Base-by-base conservation (phyloP, 2,329 filamentous ascomycete genomes). In the Aspergillus terreus region DNA sequence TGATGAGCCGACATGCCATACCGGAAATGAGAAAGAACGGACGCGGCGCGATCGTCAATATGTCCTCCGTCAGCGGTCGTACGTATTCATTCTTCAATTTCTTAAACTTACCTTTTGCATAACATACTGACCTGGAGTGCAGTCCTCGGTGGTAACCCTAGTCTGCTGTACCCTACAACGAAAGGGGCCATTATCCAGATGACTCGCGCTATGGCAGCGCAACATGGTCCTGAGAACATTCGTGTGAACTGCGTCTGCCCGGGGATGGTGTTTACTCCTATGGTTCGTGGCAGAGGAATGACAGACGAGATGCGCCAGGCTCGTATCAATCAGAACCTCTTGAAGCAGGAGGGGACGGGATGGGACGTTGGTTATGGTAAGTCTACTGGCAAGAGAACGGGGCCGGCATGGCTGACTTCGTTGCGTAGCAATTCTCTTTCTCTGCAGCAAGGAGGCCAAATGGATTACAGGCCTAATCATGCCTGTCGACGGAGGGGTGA, bases 221-320 rank as follows among this genome's bases (percentile, higher is more conserved):
- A 80, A 30, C 77, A 80, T 55, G 77, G 69, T 4, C 51, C 58
- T 17, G 67, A 76, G 2, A 71, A 73, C 4, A 77, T 80, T 15
- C 65, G 76, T 5, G 77, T 79, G 1, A 80, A 80, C 42, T 79
- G 77, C 19, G 76, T 80, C 0, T 77, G 74, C 54, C 76, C 76
- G 3, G 76, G 74, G 9, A 68, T 68, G 53, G 53, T 59, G 14
- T 59, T 25, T 44, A 64, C 63, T 1, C 63, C 63, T 3, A 63
- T 64, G 57, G 53, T 57, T 4, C 41, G 51, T 17, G 59, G 57
- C 17, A 45, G 60, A 12, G 63, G 64, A 0, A 63, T 67, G 60
- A 63, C 50, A 6, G 59, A 63, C 15, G 58, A 63, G 19, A 57
- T 65, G 55, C 53, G 65, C 6, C 44, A 63, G 47, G 53, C 56